Percentiles rank a stretch among this genome's conserved stretches.
These are phyloP conservation scores for Pichia insulana DNA, from an alignment of 805 yeast species.

Conservation along the genomic window DNA sequence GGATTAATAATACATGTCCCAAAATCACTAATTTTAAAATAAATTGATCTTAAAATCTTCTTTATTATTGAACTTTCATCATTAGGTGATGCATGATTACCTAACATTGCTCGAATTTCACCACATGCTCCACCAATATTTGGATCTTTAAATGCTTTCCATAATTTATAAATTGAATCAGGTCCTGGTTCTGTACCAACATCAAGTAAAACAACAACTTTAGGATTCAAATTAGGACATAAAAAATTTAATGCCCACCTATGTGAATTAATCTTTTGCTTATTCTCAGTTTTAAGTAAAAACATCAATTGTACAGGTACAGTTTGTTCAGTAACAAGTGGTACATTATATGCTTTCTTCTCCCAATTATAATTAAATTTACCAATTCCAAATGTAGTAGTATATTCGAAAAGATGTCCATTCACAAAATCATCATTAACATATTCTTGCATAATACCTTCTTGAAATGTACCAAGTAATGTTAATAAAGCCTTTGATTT, in stretches of 20 bases:
- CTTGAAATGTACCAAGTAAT: conserved; percentile 84
- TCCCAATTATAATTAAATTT: conserved; percentile 33
- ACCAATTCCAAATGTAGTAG: conserved; percentile 75
- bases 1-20: conserved; percentile 54
- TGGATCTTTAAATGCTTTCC: conserved; percentile 76
- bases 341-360: conserved; percentile 44
- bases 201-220: conserved; percentile 74
- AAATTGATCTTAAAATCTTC: conserved; percentile 27
- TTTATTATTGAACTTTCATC: conserved; percentile 22
- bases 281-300: conserved; percentile 81
- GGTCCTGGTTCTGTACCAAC: conserved; percentile 92
- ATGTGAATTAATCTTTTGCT: conserved; percentile 87
- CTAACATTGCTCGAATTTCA: conserved; percentile 71
- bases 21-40: conserved; percentile 41
- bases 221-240: conserved; percentile 73
- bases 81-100: conserved; percentile 23
- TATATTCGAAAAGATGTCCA: conserved; percentile 88
- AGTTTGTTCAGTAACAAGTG: conserved; percentile 50
- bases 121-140: conserved; percentile 97
- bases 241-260: conserved; percentile 94
- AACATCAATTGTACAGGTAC: conserved; percentile 83
- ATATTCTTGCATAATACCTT: conserved; percentile 85
- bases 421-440: conserved; percentile 75
- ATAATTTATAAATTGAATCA: conserved; percentile 77
- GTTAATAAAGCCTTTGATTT: conserved; percentile 73